phyloP scores from a whole-genome alignment of 495 filamentous ascomycete genomes.

The Daldinia caldariorum region DNA sequence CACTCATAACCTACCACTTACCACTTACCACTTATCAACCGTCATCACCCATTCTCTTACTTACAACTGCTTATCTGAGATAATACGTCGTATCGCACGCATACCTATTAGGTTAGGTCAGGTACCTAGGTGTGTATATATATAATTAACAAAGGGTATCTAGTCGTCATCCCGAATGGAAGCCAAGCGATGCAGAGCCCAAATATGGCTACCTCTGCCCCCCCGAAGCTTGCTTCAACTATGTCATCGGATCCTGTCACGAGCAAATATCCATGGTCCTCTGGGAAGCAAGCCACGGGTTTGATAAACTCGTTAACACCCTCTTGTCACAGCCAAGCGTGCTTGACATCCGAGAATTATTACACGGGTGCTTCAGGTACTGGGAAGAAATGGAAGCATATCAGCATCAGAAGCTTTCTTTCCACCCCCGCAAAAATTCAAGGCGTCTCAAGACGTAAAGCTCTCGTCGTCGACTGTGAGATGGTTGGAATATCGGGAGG shows the following conservation, averaged over 20 bases:
- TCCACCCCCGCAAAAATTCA: constrained; percentile 2
- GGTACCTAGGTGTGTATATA: too few species aligned
- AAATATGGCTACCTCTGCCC: background rate
- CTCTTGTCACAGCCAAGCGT: constrained; percentile 13
- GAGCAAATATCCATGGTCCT: constrained; percentile 31
- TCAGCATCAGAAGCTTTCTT: constrained; percentile 4
- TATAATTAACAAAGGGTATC: background rate
- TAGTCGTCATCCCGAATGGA: background rate
- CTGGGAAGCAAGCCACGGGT: background rate
- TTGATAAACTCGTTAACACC: background rate
- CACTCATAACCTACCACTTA: background rate
- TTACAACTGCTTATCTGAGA: too few species aligned
- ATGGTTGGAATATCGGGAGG: constrained; percentile 52
- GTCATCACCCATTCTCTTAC: too few species aligned
- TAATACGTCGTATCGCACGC: too few species aligned
- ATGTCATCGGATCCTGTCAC: background rate
- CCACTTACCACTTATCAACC: background rate
- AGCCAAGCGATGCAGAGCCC: background rate
- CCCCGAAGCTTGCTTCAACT: background rate
- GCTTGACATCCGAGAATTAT: constrained; percentile 9
- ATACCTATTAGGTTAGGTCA: too few species aligned
- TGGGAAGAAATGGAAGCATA: background rate
- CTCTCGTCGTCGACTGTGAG: constrained; percentile 62
- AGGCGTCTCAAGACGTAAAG: constrained; percentile 21
- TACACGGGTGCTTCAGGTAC: constrained; percentile 8